phyloP scores from a whole-genome alignment of 306 rosid species.

The Oxytropis ochrocephala region DNA sequence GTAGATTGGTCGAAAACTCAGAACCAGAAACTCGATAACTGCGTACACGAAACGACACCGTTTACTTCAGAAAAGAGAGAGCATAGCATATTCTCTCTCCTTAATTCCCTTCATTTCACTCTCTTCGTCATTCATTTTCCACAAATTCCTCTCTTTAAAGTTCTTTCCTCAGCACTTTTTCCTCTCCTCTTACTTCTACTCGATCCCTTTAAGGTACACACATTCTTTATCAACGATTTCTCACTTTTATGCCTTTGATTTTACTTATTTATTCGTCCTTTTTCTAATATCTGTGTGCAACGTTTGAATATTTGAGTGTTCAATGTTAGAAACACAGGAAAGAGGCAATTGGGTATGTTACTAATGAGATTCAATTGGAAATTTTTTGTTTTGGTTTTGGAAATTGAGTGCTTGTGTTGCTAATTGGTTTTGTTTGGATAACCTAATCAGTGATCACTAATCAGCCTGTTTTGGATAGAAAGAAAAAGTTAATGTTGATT shows the following conservation, averaged over 20 bases:
- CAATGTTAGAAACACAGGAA: background rate
- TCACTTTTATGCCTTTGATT: background rate
- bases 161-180: background rate
- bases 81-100: constrained; percentile 9
- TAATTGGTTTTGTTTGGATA: background rate
- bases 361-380: background rate
- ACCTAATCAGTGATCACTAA: background rate
- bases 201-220: constrained; percentile 11
- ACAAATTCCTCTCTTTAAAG: background rate
- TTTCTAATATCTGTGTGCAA: background rate
- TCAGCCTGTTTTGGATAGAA: background rate
- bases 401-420: background rate
- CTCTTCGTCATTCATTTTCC: background rate
- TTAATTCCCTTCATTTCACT: background rate
- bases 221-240: background rate
- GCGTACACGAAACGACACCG: constrained; percentile 7
- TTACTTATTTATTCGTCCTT: background rate
- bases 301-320: background rate
- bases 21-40: background rate
- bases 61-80: background rate
- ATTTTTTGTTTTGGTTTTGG: background rate
- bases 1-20: background rate
- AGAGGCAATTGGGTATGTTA: background rate
- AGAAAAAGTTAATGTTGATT: background rate
- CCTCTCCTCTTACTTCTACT: background rate